Conservation (phyloP, 2,329 filamentous ascomycete genomes). For the Diaporthe humulicola region DNA sequence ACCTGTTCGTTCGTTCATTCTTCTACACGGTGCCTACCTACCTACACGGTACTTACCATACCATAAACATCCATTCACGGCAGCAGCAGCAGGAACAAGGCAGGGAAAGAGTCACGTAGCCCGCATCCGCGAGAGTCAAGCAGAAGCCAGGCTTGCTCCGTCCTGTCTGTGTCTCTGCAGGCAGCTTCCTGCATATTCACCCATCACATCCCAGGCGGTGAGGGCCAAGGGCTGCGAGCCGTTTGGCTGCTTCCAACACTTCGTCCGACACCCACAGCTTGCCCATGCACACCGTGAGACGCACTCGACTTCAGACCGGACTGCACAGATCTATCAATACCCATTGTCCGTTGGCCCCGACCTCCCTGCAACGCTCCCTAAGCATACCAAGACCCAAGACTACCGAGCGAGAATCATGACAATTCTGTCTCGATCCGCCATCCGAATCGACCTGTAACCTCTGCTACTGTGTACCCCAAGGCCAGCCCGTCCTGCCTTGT, state of each 20-base stretch:
- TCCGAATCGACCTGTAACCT: conserved; percentile 26
- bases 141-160: conserved; percentile 1
- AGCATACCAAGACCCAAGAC: conserved; percentile 23
- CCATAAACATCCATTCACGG: background rate
- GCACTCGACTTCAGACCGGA: conserved; percentile 30
- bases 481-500: background rate
- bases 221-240: conserved; percentile 50
- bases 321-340: conserved; percentile 24
- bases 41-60: too few species aligned
- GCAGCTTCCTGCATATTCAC: conserved; percentile 41
- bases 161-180: conserved; percentile 22
- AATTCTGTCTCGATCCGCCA: background rate
- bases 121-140: conserved; percentile 29
- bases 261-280: conserved; percentile 40
- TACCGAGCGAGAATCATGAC: background rate
- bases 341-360: conserved; percentile 11
- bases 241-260: conserved; percentile 50
- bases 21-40: background rate
- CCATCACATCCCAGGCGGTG: conserved; percentile 51
- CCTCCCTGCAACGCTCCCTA: conserved; percentile 13
- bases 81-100: conserved; percentile 9
- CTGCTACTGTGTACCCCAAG: background rate
- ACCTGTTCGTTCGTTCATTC: background rate
- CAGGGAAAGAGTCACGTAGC: conserved; percentile 20
- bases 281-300: conserved; percentile 34